phyloP scores from a whole-genome alignment of 129 eudicot genomes.

The Escallonia rubra region DNA sequence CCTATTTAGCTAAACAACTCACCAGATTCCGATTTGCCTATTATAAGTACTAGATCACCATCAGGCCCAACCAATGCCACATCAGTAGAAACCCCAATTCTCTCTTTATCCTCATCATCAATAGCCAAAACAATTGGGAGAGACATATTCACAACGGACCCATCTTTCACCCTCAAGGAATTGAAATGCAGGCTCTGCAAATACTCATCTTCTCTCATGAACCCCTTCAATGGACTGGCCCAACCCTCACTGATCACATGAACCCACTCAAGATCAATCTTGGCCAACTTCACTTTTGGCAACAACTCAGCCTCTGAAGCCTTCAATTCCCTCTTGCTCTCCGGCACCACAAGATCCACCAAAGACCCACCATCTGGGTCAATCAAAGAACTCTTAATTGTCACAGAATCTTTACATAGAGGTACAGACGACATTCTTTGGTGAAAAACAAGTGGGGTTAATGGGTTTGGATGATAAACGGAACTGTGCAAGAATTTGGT shows the following conservation, averaged over 20 bases:
- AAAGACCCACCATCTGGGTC: slow-evolving; percentile 90
- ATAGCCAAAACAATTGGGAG: slow-evolving; percentile 90
- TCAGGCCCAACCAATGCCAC: slow-evolving; percentile 73
- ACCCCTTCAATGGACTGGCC: slow-evolving; percentile 93
- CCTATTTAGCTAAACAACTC: too few species aligned
- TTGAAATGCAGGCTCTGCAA: slow-evolving; percentile 88
- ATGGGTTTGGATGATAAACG: slow-evolving; percentile 51
- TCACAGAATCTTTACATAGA: neutral
- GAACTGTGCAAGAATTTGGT: slow-evolving; percentile 19
- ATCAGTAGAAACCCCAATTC: slow-evolving; percentile 42
- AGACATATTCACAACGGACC: slow-evolving; percentile 76
- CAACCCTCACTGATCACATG: slow-evolving; percentile 96
- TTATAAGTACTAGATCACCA: slow-evolving; percentile 41
- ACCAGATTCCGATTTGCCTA: too few species aligned
- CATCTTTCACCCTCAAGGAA: slow-evolving; percentile 55
- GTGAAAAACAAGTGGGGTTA: slow-evolving; percentile 28
- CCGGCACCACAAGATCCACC: slow-evolving; percentile 75
- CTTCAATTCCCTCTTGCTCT: slow-evolving; percentile 46
- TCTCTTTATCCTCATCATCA: slow-evolving; percentile 62
- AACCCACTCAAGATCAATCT: slow-evolving; percentile 94
- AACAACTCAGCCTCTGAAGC: slow-evolving; percentile 54
- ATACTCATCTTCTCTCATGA: slow-evolving; percentile 95
- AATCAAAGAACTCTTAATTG: slow-evolving; percentile 64
- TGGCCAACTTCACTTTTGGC: slow-evolving; percentile 55
- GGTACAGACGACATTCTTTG: slow-evolving; percentile 21